Evolutionary conservation across 768 basidiomycete species (phyloP), one percentile per base, ranked within the genome.

Genomic region (Zangia roseola): DNA sequence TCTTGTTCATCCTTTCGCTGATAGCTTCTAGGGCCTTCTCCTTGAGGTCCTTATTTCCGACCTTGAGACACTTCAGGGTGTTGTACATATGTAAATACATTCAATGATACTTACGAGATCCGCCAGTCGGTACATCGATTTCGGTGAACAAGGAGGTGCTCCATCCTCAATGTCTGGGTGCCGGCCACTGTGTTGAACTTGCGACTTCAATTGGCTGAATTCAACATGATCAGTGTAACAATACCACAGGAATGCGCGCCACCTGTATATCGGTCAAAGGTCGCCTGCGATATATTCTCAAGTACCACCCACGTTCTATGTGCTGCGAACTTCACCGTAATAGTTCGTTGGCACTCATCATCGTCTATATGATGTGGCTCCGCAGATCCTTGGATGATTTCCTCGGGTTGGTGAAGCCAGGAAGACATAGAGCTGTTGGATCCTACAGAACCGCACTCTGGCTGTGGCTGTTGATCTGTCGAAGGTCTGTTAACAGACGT

Each of bases 81-180:
- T 14, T 21, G 17, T 3, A 17, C 21, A n/a, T 25, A 43, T 23
- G 23, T 19, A 2, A 38, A 17, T 17, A 25, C 4, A 26, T 31
- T 10, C 20, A 19, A 25, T 9, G 7, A 45, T n/a, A 2, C 56
- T 50, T 23, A 67, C 70, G 23, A 69, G 65, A 24, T 57, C 41
- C 9, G 70, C 69, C 0, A 70, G 51, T 45, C 65, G 65, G 34
- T 70, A 71, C 69, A 70, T 70, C 0, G 70, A 70, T 55, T 70
- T 70, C 6, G 70, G 69, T 14, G 69, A 70, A 44, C 69, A 70
- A 8, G 43, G n/a, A 5, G 59, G 59, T 31, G 49, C 43, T 6
- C 38, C 39, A 10, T 46, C 50, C 33, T 43, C 31, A 31, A 16
- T 31, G 14, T 31, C 14, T 16, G 14, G 31, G 31, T 6, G 31